A percentile compares a stretch with the other conserved stretches of the same genome.
Evolutionary conservation across 2,329 filamentous ascomycete species (phyloP).

Genomic region (Rugonectria rugulosa): DNA sequence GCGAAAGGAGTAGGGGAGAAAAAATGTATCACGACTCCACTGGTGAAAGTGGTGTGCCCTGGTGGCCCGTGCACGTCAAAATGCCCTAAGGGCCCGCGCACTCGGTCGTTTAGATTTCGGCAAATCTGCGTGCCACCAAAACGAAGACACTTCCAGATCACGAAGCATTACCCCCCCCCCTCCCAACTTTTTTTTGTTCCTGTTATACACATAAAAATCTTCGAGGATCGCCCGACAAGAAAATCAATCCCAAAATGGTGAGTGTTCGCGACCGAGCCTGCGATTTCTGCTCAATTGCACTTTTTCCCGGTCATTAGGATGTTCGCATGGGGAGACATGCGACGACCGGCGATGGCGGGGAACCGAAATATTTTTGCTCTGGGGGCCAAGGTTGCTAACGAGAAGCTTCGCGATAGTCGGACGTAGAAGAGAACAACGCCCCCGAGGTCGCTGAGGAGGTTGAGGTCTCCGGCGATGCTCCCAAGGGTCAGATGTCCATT

Average conservation of each 20-base stretch:
- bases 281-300: conserved; percentile 29
- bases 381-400: conserved; percentile 31
- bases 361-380: conserved; percentile 7
- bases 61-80: conserved; percentile 53
- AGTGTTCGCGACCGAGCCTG: conserved; percentile 42
- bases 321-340: neutral
- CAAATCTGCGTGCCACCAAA: conserved; percentile 45
- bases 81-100: conserved; percentile 52
- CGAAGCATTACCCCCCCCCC: conserved; percentile 38
- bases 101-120: conserved; percentile 44
- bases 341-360: neutral
- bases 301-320: neutral
- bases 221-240: conserved; percentile 74
- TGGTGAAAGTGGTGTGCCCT: conserved; percentile 46
- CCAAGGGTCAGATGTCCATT: conserved; percentile 95
- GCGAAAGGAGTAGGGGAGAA: conserved; percentile 23
- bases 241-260: conserved; percentile 67
- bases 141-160: conserved; percentile 43
- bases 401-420: conserved; percentile 73
- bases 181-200: conserved; percentile 35
- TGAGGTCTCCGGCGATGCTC: conserved; percentile 92
- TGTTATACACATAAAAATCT: conserved; percentile 58
- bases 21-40: conserved; percentile 19
- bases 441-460: conserved; percentile 88
- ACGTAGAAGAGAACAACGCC: conserved; percentile 99